Percentiles rank a stretch among this genome's conserved stretches.
These are phyloP conservation scores for Pontederia crassipes DNA, from an alignment of 176 grass and related monocot genomes.

Conservation along the genomic window DNA sequence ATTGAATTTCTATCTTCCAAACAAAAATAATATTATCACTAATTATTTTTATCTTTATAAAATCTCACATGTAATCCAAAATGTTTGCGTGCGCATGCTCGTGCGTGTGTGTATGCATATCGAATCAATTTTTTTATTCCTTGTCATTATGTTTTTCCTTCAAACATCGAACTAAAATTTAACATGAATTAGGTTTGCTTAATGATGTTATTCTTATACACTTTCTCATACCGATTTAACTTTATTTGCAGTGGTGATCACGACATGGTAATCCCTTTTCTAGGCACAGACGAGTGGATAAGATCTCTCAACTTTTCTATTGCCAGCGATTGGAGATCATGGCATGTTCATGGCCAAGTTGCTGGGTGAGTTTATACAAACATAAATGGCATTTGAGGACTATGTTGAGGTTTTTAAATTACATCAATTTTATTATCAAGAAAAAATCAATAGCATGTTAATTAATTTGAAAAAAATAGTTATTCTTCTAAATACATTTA, in stretches of 20 bases:
- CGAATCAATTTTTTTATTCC: too few relatives aligned
- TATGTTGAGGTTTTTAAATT: neutral
- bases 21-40: too few relatives aligned
- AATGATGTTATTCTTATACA: neutral
- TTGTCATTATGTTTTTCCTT: too few relatives aligned
- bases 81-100: too few relatives aligned
- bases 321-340: constrained; percentile 40
- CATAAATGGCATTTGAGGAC: neutral
- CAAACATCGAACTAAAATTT: too few relatives aligned
- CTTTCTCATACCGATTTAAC: too few relatives aligned
- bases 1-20: too few relatives aligned
- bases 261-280: constrained; percentile 11
- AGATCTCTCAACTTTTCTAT: constrained; percentile 40
- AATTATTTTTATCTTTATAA: too few relatives aligned
- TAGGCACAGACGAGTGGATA: constrained; percentile 49
- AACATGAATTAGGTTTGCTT: too few relatives aligned
- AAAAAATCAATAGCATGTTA: neutral
- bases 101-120: too few relatives aligned
- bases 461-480: neutral
- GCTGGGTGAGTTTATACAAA: constrained; percentile 33
- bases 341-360: constrained; percentile 40
- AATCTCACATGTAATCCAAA: too few relatives aligned
- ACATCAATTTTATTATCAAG: neutral
- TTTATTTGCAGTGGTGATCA: constrained; percentile 40
- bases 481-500: neutral